Evolutionary conservation across 345 rosid genomes (phyloP), one percentile per base, ranked within the genome.

Genomic region (Geranium brycei): DNA sequence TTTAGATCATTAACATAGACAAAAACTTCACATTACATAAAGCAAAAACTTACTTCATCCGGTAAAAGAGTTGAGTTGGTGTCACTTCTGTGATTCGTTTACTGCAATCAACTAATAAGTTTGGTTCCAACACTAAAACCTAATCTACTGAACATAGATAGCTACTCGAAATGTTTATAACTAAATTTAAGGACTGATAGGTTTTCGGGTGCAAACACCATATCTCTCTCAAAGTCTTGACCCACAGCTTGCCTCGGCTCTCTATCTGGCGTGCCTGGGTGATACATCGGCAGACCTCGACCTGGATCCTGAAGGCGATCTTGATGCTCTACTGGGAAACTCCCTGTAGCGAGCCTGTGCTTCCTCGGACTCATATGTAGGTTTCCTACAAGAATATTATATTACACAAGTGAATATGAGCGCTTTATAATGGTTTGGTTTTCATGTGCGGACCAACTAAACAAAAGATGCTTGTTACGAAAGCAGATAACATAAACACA

Each of bases 241-340:
- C 53, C 53, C 53, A 13, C 15, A 47, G 41, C 47, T 63, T 32
- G 28, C 32, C 14, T 55, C 41, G 53, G 41, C 10, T 35, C 59
- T 47, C 14, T 57, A 68, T 73, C 77, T 66, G 72, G 61, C 53
- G 51, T 66, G 79, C 72, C 81, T 72, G 18, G 85, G 79, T 18
- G 83, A 81, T 64, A 70, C 31, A 61, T 89, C 90, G 32, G 82
- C 91, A 11, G 91, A 87, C 71, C 90, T 75, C n/a, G 96, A 87
- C 63, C 95, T 73, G 17, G 95, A 87, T 40, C 90, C 88, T 0
- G 87, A 80, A 5, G 84, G 88, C 3, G 95, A 83, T 75, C 89
- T 82, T 28, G 90, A 82, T 8, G 69, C 74, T 17, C 80, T 61
- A 30, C 83, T 76, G 35, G 78, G 79, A 1, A 81, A 66, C 1